Evolutionary conservation across 495 filamentous ascomycete genomes (phyloP), one percentile per base, ranked within the genome.

Genomic region (Daldinia childiae): DNA sequence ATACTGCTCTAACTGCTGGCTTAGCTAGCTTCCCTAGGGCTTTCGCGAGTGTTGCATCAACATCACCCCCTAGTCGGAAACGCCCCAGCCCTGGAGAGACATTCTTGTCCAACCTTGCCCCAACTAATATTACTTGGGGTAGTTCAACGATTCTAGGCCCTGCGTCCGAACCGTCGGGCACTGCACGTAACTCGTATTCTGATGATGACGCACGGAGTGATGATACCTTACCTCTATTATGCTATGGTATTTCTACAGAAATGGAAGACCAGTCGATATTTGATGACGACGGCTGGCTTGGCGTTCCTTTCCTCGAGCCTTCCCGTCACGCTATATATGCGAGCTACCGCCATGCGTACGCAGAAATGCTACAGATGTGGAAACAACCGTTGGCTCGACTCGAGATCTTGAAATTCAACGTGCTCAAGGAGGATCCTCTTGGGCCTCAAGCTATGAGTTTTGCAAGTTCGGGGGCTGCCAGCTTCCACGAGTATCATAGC

Each of bases 341-440:
- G 7, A 85, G 87, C 48, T 98, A 96, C 78, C 88, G 94, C 17
- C 86, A 87, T 58, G 84, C 89, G 39, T 98, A 98, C 75, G 92
- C 95, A 11, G 86, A 95, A 67, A 85, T 96, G 71, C 84, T 98
- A 1, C 90, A 87, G 50, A 87, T 91, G 63, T 98, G 95, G 94
- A 86, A 87, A n/a, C 83, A 95, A 7, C 90, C 91, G 0, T 83
- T 92, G 4, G 85, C 90, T 32, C 85, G 91, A 17, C 87, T 93
- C 6, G 93, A 97, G 79, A 87, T 98, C 21, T 82, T 97, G 61
- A 96, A 96, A 73, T 95, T 94, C 77, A 91, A 93, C 51, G 85
- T 87, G 4, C 77, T 91, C 45, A 83, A 81, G 69, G 81, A 85
- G 17, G 79, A 83, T 70, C 68, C 45, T 45, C 71, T 55, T 19